These are phyloP conservation scores for Tephrocybe sp. DNA, from an alignment of 768 basidiomycete species.

Conservation along the genomic window DNA sequence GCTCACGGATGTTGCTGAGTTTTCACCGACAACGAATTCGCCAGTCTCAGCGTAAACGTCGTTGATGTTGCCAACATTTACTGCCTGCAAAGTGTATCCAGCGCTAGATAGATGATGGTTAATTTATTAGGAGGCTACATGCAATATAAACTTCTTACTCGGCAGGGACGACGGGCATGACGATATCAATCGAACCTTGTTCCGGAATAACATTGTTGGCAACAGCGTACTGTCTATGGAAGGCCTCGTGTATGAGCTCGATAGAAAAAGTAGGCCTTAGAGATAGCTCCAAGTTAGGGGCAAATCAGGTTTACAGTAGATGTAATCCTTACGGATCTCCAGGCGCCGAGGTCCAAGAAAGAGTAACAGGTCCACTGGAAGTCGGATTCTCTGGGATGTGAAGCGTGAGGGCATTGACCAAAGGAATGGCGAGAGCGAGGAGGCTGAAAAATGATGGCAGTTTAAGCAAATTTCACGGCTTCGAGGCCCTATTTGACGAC, in stretches of 20 bases:
- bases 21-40: constrained; percentile 40
- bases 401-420: constrained; percentile 50
- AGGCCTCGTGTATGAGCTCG: constrained; percentile 43
- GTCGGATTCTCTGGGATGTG: constrained; percentile 30
- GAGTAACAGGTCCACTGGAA: constrained; percentile 31
- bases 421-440: constrained; percentile 42
- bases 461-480: neutral
- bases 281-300: too few relatives aligned
- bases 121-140: neutral
- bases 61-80: constrained; percentile 44
- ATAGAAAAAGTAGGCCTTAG: constrained; percentile 38
- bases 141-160: constrained; percentile 34
- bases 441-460: constrained; percentile 23
- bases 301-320: neutral
- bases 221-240: constrained; percentile 54
- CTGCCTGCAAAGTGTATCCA: constrained; percentile 47
- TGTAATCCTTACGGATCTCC: constrained; percentile 39
- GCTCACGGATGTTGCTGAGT: neutral
- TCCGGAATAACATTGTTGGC: constrained; percentile 49
- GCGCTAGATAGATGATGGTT: constrained; percentile 25
- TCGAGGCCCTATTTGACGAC: constrained; percentile 9
- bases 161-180: constrained; percentile 43
- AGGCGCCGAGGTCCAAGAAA: constrained; percentile 43
- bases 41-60: constrained; percentile 38
- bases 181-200: constrained; percentile 31